Conservation (phyloP, 1,284 basidiomycete genomes). For the Leucoagaricus sp. region DNA sequence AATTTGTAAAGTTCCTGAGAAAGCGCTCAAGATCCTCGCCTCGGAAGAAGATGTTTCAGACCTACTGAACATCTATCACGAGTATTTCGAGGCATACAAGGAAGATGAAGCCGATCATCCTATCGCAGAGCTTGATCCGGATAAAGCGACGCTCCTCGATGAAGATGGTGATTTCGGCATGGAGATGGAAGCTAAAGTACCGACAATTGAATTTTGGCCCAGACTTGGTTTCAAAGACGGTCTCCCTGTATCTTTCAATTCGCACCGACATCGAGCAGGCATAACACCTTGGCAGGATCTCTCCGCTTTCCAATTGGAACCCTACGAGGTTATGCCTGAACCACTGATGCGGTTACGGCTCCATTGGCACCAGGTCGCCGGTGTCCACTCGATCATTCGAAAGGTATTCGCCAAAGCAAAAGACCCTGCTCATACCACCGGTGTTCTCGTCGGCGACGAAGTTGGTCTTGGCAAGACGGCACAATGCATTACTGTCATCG, state of each 20-base stretch:
- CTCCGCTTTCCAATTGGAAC: not conserved
- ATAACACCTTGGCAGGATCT: slow-evolving; percentile 6
- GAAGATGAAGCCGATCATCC: slow-evolving; percentile 3
- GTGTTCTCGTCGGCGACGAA: slow-evolving; percentile 6
- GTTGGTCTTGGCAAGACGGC: slow-evolving; percentile 11
- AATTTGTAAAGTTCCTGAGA: not conserved
- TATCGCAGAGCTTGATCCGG: not conserved
- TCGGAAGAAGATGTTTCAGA: not conserved
- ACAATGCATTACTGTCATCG: not conserved
- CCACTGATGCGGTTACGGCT: not conserved
- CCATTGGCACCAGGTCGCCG: slow-evolving; percentile 15
- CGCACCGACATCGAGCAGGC: not conserved
- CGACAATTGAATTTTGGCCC: not conserved
- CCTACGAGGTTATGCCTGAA: not conserved
- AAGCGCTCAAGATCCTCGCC: not conserved
- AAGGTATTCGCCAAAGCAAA: not conserved
- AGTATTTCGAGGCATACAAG: not conserved
- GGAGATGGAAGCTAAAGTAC: not conserved
- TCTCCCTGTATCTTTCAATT: slow-evolving; percentile 13
- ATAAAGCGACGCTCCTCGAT: not conserved
- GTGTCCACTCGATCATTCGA: slow-evolving; percentile 8
- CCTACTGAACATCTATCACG: slow-evolving; percentile 1
- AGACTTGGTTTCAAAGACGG: slow-evolving; percentile 5
- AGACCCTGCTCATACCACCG: not conserved
- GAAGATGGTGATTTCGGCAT: not conserved